Percentiles rank a stretch among this genome's conserved stretches.
These are phyloP conservation scores for Cetraspora pellucida DNA, from an alignment of 192 early-diverging fungal genomes.

Conservation along the genomic window DNA sequence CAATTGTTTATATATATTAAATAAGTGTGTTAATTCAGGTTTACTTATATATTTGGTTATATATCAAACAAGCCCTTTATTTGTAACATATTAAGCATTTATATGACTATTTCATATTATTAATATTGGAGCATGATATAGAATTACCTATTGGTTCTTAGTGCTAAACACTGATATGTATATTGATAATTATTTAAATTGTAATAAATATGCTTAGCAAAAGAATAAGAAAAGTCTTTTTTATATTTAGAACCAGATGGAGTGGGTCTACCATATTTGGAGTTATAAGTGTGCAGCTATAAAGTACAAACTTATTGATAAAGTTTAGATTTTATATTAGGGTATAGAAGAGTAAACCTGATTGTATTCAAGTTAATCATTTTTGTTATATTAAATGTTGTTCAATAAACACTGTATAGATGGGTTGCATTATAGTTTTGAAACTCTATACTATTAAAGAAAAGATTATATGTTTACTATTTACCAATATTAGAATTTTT, in stretches of 20 bases:
- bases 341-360: not conserved
- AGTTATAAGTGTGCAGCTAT: not conserved
- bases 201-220: not conserved
- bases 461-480: not conserved
- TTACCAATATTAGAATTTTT: not conserved
- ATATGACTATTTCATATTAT: slow-evolving; percentile 19
- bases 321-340: not conserved
- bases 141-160: not conserved
- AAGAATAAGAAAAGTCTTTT: slow-evolving; percentile 4
- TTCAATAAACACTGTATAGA: not conserved
- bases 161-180: not conserved
- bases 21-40: not conserved
- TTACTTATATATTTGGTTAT: slow-evolving; percentile 19
- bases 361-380: slow-evolving; percentile 7
- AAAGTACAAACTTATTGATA: not conserved
- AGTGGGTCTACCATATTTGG: not conserved
- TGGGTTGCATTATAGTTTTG: not conserved
- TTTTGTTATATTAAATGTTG: not conserved
- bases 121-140: slow-evolving; percentile 9
- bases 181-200: not conserved
- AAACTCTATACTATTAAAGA: slow-evolving; percentile 6
- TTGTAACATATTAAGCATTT: slow-evolving; percentile 4
- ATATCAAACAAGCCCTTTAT: not conserved
- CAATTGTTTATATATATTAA: not conserved
- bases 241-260: not conserved